phyloP scores from a whole-genome alignment of 1,139 yeast genomes.

The Hemisphaericaspora subhashii region DNA sequence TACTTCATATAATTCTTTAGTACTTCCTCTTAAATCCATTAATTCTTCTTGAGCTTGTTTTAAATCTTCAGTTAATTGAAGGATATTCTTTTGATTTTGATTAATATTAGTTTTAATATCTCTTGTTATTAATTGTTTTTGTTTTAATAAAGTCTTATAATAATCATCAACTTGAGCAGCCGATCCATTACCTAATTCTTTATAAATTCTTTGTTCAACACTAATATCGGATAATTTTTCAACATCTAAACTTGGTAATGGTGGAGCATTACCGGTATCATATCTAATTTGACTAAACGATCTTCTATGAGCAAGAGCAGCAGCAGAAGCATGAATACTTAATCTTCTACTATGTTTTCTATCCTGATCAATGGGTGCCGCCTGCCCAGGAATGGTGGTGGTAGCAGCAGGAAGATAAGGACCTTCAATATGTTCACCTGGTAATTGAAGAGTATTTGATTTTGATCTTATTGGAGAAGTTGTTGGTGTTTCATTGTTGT shows the following conservation, averaged over 20 bases:
- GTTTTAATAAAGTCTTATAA: conserved; percentile 54
- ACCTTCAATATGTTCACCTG: neutral
- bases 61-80: conserved; percentile 67
- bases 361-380: neutral
- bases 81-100: conserved; percentile 70
- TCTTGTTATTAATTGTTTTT: conserved; percentile 54
- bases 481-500: conserved; percentile 15
- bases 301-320: conserved; percentile 35
- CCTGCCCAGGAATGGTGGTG: neutral
- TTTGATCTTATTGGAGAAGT: conserved; percentile 4
- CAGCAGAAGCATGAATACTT: conserved; percentile 47
- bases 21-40: conserved; percentile 56
- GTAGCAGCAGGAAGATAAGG: conserved; percentile 13
- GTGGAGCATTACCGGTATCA: conserved; percentile 36
- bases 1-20: conserved; percentile 62
- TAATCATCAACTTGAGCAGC: conserved; percentile 76
- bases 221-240: conserved; percentile 9
- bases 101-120: conserved; percentile 68
- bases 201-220: conserved; percentile 44
- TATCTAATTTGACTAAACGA: conserved; percentile 25
- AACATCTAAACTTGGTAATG: conserved; percentile 31
- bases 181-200: conserved; percentile 61
- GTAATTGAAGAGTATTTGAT: conserved; percentile 10
- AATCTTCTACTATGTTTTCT: conserved; percentile 36
- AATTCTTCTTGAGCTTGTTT: conserved; percentile 64